Evolutionary conservation across 108 stramenopile species (phyloP), one percentile per base, ranked within the genome.

Genomic region (Cyclotella sp.): DNA sequence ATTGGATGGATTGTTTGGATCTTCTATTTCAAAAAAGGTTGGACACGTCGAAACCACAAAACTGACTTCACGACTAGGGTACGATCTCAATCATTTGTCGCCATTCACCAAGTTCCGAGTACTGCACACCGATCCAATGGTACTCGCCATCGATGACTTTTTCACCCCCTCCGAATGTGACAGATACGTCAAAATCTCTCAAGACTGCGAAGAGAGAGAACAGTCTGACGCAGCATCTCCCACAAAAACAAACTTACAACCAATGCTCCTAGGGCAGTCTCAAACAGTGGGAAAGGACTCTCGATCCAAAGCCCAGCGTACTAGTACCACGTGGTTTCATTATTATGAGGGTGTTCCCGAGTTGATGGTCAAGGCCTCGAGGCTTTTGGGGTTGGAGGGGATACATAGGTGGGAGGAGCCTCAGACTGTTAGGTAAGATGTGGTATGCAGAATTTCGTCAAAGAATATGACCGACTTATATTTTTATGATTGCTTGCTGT

Each of bases 291-390:
- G 93, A 34, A 94, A 91, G 63, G 90, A 94, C 70, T 53, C 76
- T n/a, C 57, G 46, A 15, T 81, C 88, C 44, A 82, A 83, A 64
- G 76, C 93, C 0, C 90, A 91, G 49, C 81, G 93, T 8, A 94
- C 93, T 0, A 84, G 82, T 42, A 94, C 93, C 0, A 94, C 93
- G 0, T 94, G 91, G 91, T 94, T 90, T 64, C 84, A 94, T 81
- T 80, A 91, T 64, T 94, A 84, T 73, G 78, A 73, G 57, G 70
- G 70, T 49, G 86, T 86, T 24, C 91, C 93, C 16, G 90, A 90
- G 68, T 64, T 94, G 8, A 89, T 94, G 90, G 83, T 85, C 61
- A 94, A 91, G 64, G 93, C 89, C 39, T 87, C 83, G 14, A 84
- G 90, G 63, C 70, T 94, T 18, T 67, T 94, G 39, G 93, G 93